Conservation (phyloP, 495 filamentous ascomycete genomes). For the Gamarada debralockiae region DNA sequence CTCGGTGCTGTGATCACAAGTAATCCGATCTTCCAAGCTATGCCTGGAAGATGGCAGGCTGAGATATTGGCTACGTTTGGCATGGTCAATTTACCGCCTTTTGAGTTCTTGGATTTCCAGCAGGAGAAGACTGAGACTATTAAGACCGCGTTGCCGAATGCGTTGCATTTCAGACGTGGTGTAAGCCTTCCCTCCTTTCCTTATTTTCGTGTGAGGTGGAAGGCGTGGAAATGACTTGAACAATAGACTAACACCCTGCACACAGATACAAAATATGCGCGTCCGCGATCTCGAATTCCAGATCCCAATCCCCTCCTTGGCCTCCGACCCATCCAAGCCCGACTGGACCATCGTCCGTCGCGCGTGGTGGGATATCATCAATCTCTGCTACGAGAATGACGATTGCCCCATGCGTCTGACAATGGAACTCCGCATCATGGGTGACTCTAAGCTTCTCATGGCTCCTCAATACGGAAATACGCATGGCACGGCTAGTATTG, state of each 20-base stretch:
- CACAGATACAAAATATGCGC: slow-evolving; percentile 43
- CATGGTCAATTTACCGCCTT: slow-evolving; percentile 40
- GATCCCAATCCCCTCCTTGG: slow-evolving; percentile 39
- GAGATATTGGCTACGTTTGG: slow-evolving; percentile 34
- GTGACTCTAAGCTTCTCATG: slow-evolving; percentile 44
- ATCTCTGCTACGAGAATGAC: slow-evolving; percentile 36
- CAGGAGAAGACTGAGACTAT: slow-evolving; percentile 16
- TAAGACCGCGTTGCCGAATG: slow-evolving; percentile 44
- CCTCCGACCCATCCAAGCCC: slow-evolving; percentile 30
- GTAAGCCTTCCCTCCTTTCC: slow-evolving; percentile 2
- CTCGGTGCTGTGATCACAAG: slow-evolving; percentile 36
- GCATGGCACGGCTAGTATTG: slow-evolving; percentile 45
- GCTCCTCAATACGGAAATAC: slow-evolving; percentile 46
- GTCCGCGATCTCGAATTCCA: slow-evolving; percentile 48
- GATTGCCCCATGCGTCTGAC: slow-evolving; percentile 45
- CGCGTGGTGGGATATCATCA: slow-evolving; percentile 53
- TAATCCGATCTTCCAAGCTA: slow-evolving; percentile 33
- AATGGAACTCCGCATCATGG: slow-evolving; percentile 51
- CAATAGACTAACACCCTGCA: background rate
- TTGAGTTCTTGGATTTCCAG: slow-evolving; percentile 20
- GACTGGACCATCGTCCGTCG: slow-evolving; percentile 40
- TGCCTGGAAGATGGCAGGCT: slow-evolving; percentile 44
- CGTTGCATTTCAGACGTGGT: slow-evolving; percentile 49
- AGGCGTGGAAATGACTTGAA: no score
- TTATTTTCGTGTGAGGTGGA: background rate